Conservation (phyloP, 345 rosid genomes). For the Theobroma cacao region DNA sequence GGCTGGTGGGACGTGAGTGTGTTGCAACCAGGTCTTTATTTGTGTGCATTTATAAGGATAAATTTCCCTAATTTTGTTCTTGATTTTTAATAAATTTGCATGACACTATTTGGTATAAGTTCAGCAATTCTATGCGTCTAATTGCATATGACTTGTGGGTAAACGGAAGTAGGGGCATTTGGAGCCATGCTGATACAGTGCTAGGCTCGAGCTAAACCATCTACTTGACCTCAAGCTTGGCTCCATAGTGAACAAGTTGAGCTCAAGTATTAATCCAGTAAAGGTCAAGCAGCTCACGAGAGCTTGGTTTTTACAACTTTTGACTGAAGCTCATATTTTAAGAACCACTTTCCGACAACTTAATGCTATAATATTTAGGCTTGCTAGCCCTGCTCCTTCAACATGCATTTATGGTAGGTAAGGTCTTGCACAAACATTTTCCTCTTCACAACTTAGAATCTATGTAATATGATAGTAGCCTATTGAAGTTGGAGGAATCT, state of each 20-base stretch:
- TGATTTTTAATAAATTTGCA: background rate
- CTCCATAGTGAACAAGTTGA: background rate
- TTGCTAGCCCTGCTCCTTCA: background rate
- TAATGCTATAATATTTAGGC: background rate
- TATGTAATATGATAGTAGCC: background rate
- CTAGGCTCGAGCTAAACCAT: background rate
- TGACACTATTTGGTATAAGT: background rate
- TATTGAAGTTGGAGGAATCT: background rate
- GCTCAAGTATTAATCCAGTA: background rate
- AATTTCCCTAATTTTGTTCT: no score
- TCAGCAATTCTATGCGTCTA: background rate
- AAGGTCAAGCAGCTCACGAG: background rate
- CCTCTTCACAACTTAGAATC: background rate
- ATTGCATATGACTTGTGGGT: background rate
- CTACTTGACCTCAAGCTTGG: background rate
- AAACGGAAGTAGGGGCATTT: background rate
- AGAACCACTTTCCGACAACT: background rate
- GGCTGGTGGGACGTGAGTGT: background rate
- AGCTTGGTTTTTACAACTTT: background rate
- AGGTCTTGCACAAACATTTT: background rate
- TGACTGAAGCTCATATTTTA: background rate
- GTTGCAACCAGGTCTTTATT: background rate
- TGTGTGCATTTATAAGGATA: background rate
- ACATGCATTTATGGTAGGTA: background rate
- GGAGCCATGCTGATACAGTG: background rate